These are phyloP conservation scores for Pichia phayaonensis DNA, from an alignment of 805 yeast genomes.

Conservation along the genomic window DNA sequence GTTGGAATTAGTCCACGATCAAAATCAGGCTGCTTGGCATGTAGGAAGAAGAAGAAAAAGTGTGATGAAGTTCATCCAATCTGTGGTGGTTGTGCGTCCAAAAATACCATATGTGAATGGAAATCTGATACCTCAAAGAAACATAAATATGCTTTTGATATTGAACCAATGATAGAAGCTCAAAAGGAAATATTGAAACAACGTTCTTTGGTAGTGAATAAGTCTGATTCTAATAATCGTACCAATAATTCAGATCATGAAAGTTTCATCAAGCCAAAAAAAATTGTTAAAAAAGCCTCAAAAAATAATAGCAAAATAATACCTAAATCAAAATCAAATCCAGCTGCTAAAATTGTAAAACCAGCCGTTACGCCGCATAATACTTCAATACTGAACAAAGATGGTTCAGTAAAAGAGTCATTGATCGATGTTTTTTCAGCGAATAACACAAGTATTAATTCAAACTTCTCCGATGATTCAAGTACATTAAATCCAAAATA, in stretches of 20 bases:
- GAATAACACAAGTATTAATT: background rate
- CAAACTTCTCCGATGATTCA: background rate
- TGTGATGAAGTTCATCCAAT: slow-evolving; percentile 42
- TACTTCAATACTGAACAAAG: background rate
- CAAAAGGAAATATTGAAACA: slow-evolving; percentile 12
- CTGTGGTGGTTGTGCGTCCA: slow-evolving; percentile 36
- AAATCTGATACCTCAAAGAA: slow-evolving; percentile 10
- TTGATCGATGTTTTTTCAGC: background rate
- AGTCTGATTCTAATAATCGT: background rate
- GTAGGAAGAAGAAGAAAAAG: slow-evolving; percentile 40
- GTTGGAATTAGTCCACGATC: slow-evolving; percentile 31
- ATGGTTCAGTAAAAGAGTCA: too few relatives aligned
- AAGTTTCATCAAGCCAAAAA: background rate
- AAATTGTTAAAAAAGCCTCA: background rate
- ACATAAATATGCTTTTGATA: slow-evolving; percentile 10
- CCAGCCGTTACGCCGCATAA: background rate
- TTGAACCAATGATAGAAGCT: slow-evolving; percentile 13
- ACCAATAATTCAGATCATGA: background rate
- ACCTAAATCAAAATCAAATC: background rate
- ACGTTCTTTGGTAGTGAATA: slow-evolving; percentile 6
- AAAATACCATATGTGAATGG: slow-evolving; percentile 26
- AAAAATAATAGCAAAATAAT: background rate
- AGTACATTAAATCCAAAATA: background rate
- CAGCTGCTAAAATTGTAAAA: background rate
- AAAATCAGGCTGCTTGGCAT: slow-evolving; percentile 32